phyloP scores from a whole-genome alignment of 352 stramenopile genomes.

The Phytophthora litchii region DNA sequence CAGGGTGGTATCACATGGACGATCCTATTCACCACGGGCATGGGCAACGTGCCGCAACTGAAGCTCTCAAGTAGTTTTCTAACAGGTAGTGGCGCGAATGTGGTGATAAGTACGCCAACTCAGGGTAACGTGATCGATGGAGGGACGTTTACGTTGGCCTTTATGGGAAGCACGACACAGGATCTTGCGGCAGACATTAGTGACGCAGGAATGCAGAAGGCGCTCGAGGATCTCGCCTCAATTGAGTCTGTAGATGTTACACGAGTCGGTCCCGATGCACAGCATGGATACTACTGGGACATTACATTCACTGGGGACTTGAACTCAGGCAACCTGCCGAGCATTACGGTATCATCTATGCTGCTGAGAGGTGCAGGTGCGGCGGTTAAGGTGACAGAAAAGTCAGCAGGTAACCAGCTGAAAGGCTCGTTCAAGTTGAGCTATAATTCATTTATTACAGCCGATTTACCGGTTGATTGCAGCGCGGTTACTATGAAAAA shows the following conservation, averaged over 20 bases:
- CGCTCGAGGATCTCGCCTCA: constrained; percentile 58
- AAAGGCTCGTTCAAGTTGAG: constrained; percentile 66
- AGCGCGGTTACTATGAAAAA: constrained; percentile 71
- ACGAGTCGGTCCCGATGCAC: constrained; percentile 52
- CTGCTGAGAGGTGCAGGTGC: constrained; percentile 47
- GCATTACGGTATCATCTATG: constrained; percentile 53
- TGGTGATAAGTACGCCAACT: constrained; percentile 62
- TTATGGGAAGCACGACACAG: constrained; percentile 87
- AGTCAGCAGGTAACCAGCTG: constrained; percentile 67
- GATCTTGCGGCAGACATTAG: constrained; percentile 87
- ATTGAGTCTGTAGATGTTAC: constrained; percentile 71
- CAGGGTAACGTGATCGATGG: constrained; percentile 72
- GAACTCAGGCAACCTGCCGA: constrained; percentile 68
- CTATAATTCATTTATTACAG: constrained; percentile 59
- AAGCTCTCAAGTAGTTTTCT: constrained; percentile 72
- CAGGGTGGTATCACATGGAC: constrained; percentile 93
- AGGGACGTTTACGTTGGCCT: constrained; percentile 93
- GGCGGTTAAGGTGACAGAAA: constrained; percentile 40
- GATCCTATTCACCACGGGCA: constrained; percentile 80
- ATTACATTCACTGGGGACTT: constrained; percentile 79
- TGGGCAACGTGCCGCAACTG: constrained; percentile 69
- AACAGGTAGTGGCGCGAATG: constrained; percentile 71
- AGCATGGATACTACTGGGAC: constrained; percentile 75
- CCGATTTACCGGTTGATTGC: constrained; percentile 80
- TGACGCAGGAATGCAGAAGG: constrained; percentile 63